Percentiles rank a stretch among this genome's conserved stretches.
These are phyloP conservation scores for Podospora pseudopauciseta DNA, from an alignment of 495 filamentous ascomycete genomes.

Conservation along the genomic window DNA sequence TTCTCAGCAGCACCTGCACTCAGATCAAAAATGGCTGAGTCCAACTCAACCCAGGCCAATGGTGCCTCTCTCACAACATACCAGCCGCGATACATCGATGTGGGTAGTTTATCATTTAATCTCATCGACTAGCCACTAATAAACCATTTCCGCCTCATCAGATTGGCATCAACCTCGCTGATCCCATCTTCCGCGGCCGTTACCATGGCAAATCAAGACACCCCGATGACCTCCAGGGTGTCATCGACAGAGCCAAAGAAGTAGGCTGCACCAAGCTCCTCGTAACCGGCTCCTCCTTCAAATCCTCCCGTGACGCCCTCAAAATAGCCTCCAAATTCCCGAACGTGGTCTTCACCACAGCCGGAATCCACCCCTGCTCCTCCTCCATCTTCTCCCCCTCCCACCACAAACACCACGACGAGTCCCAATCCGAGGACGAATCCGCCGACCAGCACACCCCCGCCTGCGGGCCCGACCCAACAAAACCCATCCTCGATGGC, in stretches of 20 bases:
- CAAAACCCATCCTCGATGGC: constrained; percentile 39
- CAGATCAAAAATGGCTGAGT: constrained; percentile 20
- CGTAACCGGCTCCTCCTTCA: constrained; percentile 86
- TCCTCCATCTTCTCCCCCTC: constrained; percentile 62
- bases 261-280: constrained; percentile 85
- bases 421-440: constrained; percentile 32
- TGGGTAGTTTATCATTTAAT: constrained; percentile 32
- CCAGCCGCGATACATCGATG: constrained; percentile 58
- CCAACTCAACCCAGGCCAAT: constrained; percentile 12
- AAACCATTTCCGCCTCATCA: constrained; percentile 18
- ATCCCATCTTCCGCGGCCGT: constrained; percentile 76
- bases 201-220: constrained; percentile 83
- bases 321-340: constrained; percentile 69
- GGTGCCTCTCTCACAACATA: constrained; percentile 26
- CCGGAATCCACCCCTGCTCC: constrained; percentile 90
- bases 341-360: constrained; percentile 77
- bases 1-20: neutral
- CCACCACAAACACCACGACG: constrained; percentile 51
- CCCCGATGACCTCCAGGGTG: constrained; percentile 69
- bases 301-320: constrained; percentile 70
- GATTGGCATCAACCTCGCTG: constrained; percentile 92
- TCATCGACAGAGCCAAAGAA: constrained; percentile 69
- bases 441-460: constrained; percentile 37
- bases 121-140: constrained; percentile 7
- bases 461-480: constrained; percentile 43